Evolutionary conservation across 192 early-diverging fungal species (phyloP).

Genomic region (Coemansia sp.): DNA sequence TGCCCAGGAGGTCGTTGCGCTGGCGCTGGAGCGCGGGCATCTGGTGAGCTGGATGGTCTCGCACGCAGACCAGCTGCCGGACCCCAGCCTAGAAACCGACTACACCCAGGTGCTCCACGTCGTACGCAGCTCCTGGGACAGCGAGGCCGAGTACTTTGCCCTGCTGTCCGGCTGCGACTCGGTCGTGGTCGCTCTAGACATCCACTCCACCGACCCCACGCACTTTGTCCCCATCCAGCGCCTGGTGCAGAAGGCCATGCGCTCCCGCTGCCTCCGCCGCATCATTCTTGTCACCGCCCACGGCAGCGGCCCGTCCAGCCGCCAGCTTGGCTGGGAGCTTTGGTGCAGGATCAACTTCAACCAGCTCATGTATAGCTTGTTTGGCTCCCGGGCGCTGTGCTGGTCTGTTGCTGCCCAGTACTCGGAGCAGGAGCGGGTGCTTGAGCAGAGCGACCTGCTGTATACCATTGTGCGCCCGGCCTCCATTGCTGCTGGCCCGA

Average conservation of each 20-base stretch:
- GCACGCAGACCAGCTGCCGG: constrained; percentile 16
- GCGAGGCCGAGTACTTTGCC: constrained; percentile 21
- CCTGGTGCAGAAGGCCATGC: constrained; percentile 35
- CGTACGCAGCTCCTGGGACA: constrained; percentile 20
- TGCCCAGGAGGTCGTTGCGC: constrained; percentile 29
- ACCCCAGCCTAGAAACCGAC: constrained; percentile 19
- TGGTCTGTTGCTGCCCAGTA: constrained; percentile 42
- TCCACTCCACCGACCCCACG: constrained; percentile 11
- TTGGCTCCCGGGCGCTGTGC: constrained; percentile 8
- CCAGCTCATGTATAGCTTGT: constrained; percentile 20
- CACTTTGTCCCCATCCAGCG: constrained; percentile 26
- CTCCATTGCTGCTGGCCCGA: constrained; percentile 10
- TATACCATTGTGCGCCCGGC: constrained; percentile 40
- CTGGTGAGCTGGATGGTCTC: constrained; percentile 29
- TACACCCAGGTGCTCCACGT: constrained; percentile 21
- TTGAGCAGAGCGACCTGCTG: constrained; percentile 14
- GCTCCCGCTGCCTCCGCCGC: constrained; percentile 9
- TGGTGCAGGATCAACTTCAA: constrained; percentile 29
- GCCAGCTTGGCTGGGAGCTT: constrained; percentile 29
- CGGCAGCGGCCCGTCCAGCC: constrained; percentile 30
- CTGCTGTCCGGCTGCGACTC: constrained; percentile 17
- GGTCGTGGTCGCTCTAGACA: constrained; percentile 33
- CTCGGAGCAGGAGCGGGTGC: constrained; percentile 28
- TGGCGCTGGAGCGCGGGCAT: constrained; percentile 26
- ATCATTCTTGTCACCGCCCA: constrained; percentile 31